Evolutionary conservation across 768 basidiomycete species (phyloP), one percentile per base, ranked within the genome.

Genomic region (Serpula lacrymans): DNA sequence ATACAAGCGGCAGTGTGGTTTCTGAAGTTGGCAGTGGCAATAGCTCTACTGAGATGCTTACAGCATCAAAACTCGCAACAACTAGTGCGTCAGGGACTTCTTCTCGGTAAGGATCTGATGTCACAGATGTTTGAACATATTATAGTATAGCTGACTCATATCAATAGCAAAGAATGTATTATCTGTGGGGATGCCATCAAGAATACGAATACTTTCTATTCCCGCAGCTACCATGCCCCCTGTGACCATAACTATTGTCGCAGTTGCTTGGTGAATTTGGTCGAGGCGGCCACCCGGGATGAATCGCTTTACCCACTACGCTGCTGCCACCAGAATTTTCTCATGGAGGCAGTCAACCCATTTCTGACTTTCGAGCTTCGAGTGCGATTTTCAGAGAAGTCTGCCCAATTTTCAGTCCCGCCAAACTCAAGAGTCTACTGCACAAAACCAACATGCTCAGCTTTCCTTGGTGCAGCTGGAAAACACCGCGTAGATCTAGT

Each of bases 301-400:
- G 79, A 80, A 45, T 62, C 70, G 0, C 65, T 79, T 4, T 69
- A 68, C 41, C 78, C 79, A 0, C 61, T 76, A 7, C 67, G 71
- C 25, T 81, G 77, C 50, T 80, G 77, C 52, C 52, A 64, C 21
- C 48, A 62, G 24, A 52, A 54, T 0, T 60, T 78, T 28, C 57
- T 67, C 2, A 37, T 58, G 17, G 36, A 30, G 11, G 39, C 33
- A 0, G 31, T 71, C 12, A 42, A 46, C 7, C 52, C 40, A 5
- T 63, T 69, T 34, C 56, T 75, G 9, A 46, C 62, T 1, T 0
- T 33, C 3, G 33, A 45, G 29, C 49, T 70, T 30, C 54, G 40
- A 20, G 13, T n/a, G 3, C 47, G 51, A 10, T 74, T 78, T 39
- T 48, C 67, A 4, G 45, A 43, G 27, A 82, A 80, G 53, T 43